Percentiles rank a stretch among this genome's conserved stretches.
Evolutionary conservation across 2,329 filamentous ascomycete genomes (phyloP).

Genomic region (Colletotrichum phormii): DNA sequence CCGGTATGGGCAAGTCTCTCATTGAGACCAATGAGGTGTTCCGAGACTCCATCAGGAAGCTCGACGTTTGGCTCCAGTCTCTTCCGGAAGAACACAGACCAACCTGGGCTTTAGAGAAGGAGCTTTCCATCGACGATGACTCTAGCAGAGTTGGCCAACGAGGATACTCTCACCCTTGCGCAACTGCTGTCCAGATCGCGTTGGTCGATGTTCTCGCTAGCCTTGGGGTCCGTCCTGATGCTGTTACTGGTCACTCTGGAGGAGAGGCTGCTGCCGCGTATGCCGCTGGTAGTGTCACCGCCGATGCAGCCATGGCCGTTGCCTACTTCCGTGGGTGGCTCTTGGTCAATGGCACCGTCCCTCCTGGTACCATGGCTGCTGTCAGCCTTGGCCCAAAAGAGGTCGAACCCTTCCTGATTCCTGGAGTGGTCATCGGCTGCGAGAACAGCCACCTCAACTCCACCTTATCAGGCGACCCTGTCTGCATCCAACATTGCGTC

Average conservation of each 20-base stretch:
- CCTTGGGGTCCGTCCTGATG: slow-evolving; percentile 46
- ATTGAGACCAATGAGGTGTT: slow-evolving; percentile 25
- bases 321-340: slow-evolving; percentile 53
- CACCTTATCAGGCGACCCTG: slow-evolving; percentile 42
- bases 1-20: slow-evolving; percentile 35
- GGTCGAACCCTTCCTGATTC: slow-evolving; percentile 42
- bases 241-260: slow-evolving; percentile 55
- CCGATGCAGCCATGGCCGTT: slow-evolving; percentile 49
- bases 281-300: slow-evolving; percentile 49
- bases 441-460: slow-evolving; percentile 46
- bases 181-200: slow-evolving; percentile 51
- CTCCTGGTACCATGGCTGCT: slow-evolving; percentile 53
- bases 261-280: slow-evolving; percentile 60
- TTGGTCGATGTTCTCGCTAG: slow-evolving; percentile 52
- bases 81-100: slow-evolving; percentile 33
- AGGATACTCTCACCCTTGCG: slow-evolving; percentile 42
- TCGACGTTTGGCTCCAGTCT: slow-evolving; percentile 34
- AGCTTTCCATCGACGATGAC: slow-evolving; percentile 39
- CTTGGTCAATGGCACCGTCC: slow-evolving; percentile 38
- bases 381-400: slow-evolving; percentile 49
- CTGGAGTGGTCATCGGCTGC: slow-evolving; percentile 44
- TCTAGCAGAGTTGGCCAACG: slow-evolving; percentile 42
- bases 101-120: slow-evolving; percentile 40
- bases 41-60: slow-evolving; percentile 24
- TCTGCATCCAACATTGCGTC: slow-evolving; percentile 42